Conservation (phyloP, 495 filamentous ascomycete species). For the Xylaria bambusicola region DNA sequence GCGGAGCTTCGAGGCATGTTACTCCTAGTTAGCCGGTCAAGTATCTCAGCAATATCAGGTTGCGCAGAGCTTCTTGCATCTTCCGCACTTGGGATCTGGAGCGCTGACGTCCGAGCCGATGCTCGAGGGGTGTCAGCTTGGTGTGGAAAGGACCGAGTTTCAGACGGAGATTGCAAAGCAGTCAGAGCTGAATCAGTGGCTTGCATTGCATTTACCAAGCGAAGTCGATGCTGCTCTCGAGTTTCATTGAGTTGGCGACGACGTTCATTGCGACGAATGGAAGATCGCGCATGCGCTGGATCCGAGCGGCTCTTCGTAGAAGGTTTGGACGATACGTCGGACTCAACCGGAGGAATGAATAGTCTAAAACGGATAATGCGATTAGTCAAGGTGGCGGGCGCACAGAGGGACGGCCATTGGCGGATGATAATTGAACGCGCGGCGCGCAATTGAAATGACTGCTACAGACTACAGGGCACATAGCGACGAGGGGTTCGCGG, state of each 20-base stretch:
- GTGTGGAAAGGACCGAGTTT: not conserved
- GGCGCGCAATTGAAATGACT: too few relatives aligned
- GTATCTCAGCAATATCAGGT: not conserved
- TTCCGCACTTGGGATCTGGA: slow-evolving; percentile 5
- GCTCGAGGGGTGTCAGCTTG: not conserved
- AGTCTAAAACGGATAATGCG: slow-evolving; percentile 39
- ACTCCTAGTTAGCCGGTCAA: not conserved
- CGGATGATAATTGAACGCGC: not conserved
- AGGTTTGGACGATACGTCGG: slow-evolving; percentile 57
- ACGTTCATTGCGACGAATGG: slow-evolving; percentile 55
- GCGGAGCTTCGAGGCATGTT: not conserved
- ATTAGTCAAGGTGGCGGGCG: slow-evolving; percentile 1
- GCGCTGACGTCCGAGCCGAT: not conserved
- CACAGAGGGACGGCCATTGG: not conserved
- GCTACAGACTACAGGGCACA: too few relatives aligned
- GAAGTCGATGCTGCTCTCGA: slow-evolving; percentile 28
- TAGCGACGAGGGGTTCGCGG: too few relatives aligned
- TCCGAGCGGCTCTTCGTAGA: slow-evolving; percentile 42
- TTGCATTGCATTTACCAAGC: slow-evolving; percentile 9
- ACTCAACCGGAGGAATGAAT: slow-evolving; percentile 56
- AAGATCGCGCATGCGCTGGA: slow-evolving; percentile 64
- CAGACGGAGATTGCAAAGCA: not conserved
- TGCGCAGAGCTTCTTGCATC: not conserved
- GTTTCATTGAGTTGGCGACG: slow-evolving; percentile 20
- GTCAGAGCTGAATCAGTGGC: not conserved